Base-by-base conservation (phyloP, 192 early-diverging fungal genomes). In the Chytriomyces sp. region DNA sequence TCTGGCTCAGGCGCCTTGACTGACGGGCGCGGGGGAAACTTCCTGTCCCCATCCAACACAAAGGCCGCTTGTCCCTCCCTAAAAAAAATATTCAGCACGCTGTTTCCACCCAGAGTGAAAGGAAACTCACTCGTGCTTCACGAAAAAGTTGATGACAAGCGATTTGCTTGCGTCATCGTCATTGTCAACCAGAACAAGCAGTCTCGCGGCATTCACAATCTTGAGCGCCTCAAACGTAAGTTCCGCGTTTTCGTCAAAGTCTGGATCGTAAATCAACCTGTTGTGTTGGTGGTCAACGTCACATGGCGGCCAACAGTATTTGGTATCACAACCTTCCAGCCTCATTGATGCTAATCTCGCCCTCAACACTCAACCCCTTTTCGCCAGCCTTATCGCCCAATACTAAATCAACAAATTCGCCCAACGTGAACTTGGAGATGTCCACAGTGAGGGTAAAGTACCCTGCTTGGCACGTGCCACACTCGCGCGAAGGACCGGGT, bases 241-340 rank as follows among this genome's bases (percentile, higher is more conserved):
- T 4, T 72, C 76, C 10, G 84, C 65, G 66, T 94, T 94, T 57
- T 97, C 95, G 32, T 94, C 92, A 68, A 91, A 93, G 33, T 99
- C 96, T 8, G 88, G 79, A 75, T 99, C 95, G 67, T 95, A 95
- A 53, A 98, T 72, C 22, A 95, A 81, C 66, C 89, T 91, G 73
- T 10, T 22, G 25, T 30, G 60, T 39, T 38, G 5, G 25, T n/a
- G 30, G 40, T 57, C 0, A 70, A 36, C 44, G n/a, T 53, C 37
- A 10, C 1, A 38, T 33, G 10, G n/a, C 32, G 5, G 52, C 0
- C 10, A 37, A 57, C 55, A 59, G 14, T 31, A n/a, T 39, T 30
- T 26, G 25, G n/a, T 26, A 19, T 14, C 19, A 25, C 62, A 72
- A 88, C 80, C 89, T 89, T 64, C 85, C 82, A 54, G 89, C 87